Percentiles rank a stretch among this genome's conserved stretches.
These are phyloP conservation scores for Pichia sorboxylosa DNA, from an alignment of 1,139 yeast species.

Conservation along the genomic window DNA sequence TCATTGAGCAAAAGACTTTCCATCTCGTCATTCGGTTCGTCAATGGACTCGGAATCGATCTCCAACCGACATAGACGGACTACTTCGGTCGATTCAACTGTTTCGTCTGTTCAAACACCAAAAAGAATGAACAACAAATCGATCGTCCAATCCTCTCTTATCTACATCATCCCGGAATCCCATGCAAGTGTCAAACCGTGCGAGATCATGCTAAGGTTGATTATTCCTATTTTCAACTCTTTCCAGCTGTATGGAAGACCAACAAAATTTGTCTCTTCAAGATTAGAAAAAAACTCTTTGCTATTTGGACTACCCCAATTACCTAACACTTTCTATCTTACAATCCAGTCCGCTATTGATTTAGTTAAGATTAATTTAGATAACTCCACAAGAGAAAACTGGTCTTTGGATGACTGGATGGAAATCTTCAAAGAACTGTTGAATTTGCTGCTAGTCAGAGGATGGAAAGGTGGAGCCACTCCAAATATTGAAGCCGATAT, in stretches of 20 bases:
- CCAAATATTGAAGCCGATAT: too few species aligned
- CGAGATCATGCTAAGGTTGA: slow-evolving; percentile 45
- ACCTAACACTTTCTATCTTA: slow-evolving; percentile 41
- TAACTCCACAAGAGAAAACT: slow-evolving; percentile 25
- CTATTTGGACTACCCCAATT: slow-evolving; percentile 47
- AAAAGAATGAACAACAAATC: slow-evolving; percentile 22
- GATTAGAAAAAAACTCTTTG: slow-evolving; percentile 33
- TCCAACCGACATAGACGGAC: too few species aligned
- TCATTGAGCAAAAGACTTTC: slow-evolving; percentile 16
- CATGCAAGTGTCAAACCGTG: slow-evolving; percentile 48
- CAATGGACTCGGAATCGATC: slow-evolving; percentile 11
- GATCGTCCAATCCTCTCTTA: slow-evolving; percentile 30
- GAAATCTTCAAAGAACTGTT: slow-evolving; percentile 28
- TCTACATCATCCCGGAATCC: slow-evolving; percentile 36
- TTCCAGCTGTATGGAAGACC: slow-evolving; percentile 49
- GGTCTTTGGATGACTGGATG: slow-evolving; percentile 34
- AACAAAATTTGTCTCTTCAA: slow-evolving; percentile 35
- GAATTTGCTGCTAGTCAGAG: slow-evolving; percentile 20
- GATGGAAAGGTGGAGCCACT: slow-evolving; percentile 26
- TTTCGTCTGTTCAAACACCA: slow-evolving; percentile 12
- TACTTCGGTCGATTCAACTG: slow-evolving; percentile 16
- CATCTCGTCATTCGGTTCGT: slow-evolving; percentile 13
- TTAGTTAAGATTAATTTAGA: slow-evolving; percentile 26
- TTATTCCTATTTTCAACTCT: slow-evolving; percentile 41
- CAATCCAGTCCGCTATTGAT: slow-evolving; percentile 29